Percentiles rank a stretch among this genome's conserved stretches.
phyloP scores from a whole-genome alignment of 2,329 filamentous ascomycete genomes.

The Ophiostoma quercus region DNA sequence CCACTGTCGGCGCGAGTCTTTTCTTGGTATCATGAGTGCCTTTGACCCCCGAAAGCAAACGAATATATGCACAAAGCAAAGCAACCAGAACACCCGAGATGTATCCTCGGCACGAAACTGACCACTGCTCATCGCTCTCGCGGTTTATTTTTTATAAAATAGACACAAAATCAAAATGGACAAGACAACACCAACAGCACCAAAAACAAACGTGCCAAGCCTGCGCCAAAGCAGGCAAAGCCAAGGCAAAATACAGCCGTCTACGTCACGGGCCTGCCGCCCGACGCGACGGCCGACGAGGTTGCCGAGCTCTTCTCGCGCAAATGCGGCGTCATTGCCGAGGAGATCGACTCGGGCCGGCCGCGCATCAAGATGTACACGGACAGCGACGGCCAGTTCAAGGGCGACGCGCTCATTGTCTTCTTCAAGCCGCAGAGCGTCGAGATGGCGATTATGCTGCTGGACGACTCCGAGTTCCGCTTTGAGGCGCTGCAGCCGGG shows the following conservation, averaged over 20 bases:
- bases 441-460: conserved; percentile 70
- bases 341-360: conserved; percentile 82
- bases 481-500: conserved; percentile 43
- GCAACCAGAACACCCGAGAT: conserved; percentile 17
- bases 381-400: conserved; percentile 76
- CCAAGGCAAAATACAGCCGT: conserved; percentile 77
- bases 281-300: conserved; percentile 72
- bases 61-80: background rate
- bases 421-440: conserved; percentile 97
- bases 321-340: conserved; percentile 85
- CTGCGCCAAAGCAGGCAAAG: conserved; percentile 45
- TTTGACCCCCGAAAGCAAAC: background rate
- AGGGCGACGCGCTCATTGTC: conserved; percentile 86
- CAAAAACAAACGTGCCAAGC: conserved; percentile 26
- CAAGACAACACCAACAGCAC: conserved; percentile 14
- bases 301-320: conserved; percentile 75
- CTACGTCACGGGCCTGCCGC: conserved; percentile 82
- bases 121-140: conserved; percentile 21
- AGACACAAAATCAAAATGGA: conserved; percentile 15
- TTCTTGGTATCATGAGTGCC: background rate
- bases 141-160: conserved; percentile 18
- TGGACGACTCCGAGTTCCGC: conserved; percentile 79
- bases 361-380: conserved; percentile 91
- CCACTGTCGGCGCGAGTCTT: background rate
- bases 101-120: conserved; percentile 23